Conservation (phyloP, 83 land plant genomes). For the Picea abies region DNA sequence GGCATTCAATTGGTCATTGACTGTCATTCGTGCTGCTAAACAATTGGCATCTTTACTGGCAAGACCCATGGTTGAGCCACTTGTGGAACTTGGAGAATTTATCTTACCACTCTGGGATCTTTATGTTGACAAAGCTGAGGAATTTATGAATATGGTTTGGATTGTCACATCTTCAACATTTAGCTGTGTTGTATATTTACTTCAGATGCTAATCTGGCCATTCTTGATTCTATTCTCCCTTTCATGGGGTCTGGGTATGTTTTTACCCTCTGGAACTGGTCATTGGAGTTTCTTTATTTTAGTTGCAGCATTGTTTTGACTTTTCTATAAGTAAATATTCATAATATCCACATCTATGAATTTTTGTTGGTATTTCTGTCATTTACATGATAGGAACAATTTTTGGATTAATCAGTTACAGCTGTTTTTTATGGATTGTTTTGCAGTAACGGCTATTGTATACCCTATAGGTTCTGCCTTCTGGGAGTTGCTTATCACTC, state of each 20-base stretch:
- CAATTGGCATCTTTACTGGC: conserved; percentile 47
- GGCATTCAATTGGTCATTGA: conserved; percentile 67
- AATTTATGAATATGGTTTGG: conserved; percentile 36
- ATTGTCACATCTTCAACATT: conserved; percentile 31
- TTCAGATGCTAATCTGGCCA: conserved; percentile 56
- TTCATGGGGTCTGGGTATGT: conserved; percentile 47
- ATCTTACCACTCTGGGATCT: conserved; percentile 67
- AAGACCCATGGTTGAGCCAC: conserved; percentile 68
- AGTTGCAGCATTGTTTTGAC: conserved; percentile 40
- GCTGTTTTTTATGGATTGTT: background rate
- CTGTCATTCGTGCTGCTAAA: conserved; percentile 33
- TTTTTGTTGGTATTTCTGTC: background rate
- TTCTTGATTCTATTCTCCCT: conserved; percentile 30
- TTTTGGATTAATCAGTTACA: background rate
- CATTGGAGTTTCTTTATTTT: conserved; percentile 6
- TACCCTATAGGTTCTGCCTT: conserved; percentile 54
- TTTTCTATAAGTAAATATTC: background rate
- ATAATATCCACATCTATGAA: conserved; percentile 1
- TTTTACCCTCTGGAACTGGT: background rate
- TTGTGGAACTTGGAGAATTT: conserved; percentile 42
- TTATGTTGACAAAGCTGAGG: conserved; percentile 32
- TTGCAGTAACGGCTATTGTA: conserved; percentile 53
- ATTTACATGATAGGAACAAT: background rate
- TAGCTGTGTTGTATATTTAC: conserved; percentile 24
- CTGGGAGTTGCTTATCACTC: conserved; percentile 53